A percentile compares a stretch with the other conserved stretches of the same genome.
phyloP scores from a whole-genome alignment of 1,139 yeast genomes.

The Candida albicans region DNA sequence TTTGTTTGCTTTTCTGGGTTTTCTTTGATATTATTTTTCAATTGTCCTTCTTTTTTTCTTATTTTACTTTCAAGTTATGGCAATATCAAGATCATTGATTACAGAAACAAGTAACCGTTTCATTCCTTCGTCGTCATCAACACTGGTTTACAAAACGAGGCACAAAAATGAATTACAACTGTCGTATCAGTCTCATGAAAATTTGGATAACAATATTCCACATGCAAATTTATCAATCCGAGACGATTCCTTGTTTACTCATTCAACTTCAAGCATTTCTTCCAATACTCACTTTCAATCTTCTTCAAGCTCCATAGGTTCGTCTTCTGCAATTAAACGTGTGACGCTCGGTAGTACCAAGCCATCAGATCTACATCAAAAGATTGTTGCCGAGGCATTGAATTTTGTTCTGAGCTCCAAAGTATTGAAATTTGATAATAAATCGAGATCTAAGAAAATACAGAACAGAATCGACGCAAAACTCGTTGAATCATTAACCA shows the following conservation, averaged over 20 bases:
- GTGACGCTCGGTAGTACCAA: background rate
- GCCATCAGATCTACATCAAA: slow-evolving; percentile 12
- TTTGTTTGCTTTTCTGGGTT: background rate
- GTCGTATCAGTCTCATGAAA: background rate
- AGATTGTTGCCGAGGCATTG: slow-evolving; percentile 49
- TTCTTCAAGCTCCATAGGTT: background rate
- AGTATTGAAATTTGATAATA: slow-evolving; percentile 30
- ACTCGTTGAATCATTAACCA: background rate
- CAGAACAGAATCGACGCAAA: background rate
- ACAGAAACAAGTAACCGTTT: slow-evolving; percentile 20
- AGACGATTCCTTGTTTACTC: slow-evolving; percentile 15
- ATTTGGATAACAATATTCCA: slow-evolving; percentile 4
- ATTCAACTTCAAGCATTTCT: slow-evolving; percentile 8
- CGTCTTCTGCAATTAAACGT: background rate
- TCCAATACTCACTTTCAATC: slow-evolving; percentile 2
- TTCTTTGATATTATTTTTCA: background rate
- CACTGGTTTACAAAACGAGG: slow-evolving; percentile 19
- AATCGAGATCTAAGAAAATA: background rate
- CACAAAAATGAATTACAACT: background rate
- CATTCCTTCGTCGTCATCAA: slow-evolving; percentile 22
- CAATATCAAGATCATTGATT: slow-evolving; percentile 10
- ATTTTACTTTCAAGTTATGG: slow-evolving; percentile 6
- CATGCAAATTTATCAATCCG: slow-evolving; percentile 14
- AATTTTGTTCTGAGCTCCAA: slow-evolving; percentile 36
- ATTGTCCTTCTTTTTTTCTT: background rate